Evolutionary conservation across 108 stramenopile species (phyloP), one percentile per base, ranked within the genome.

Genomic region (Craspedostauros australis): DNA sequence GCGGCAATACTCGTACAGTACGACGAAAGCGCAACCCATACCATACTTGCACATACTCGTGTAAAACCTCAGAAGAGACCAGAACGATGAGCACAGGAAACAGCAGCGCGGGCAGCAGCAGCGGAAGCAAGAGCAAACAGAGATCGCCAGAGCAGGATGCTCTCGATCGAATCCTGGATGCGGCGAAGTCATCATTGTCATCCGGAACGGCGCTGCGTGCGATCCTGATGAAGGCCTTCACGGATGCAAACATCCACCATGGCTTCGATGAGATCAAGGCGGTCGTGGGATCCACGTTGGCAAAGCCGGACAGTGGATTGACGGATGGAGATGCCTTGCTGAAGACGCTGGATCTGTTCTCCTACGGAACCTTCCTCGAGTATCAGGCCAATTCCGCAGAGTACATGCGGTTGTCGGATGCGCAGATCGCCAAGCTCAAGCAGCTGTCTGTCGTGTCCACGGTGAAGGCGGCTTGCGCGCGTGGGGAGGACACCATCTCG

Each of bases 331-430:
- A 70, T 15, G 54, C 49, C 0, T 28, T 73, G 12, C 32, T 48
- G 31, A 42, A 57, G 14, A 77, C 80, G 2, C 54, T 81, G 28
- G 61, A 71, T 54, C 38, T 81, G 39, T 81, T 81, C 40, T 73
- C 75, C 8, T 68, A 70, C 50, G 80, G 80, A 2, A 68, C 60
- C 1, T 51, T 42, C 26, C 29, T 8, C 2, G 62, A 66, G 22
- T 72, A 68, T 39, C 12, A 23, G 11, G 36, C 48, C 9, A 54
- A 39, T 32, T 31, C 70, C 8, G 20, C 20, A 15, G 15, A 39
- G 18, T 75, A 43, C 50, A 8, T 80, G 14, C 45, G 56, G 0
- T 41, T 80, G 24, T 72, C 65, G 38, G 70, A 72, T 3, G 16
- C 51, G 0, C 66, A 63, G 46, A n/a, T 75, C 4, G 37, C 32